Percentiles rank a stretch among this genome's conserved stretches.
These are phyloP conservation scores for Martiniozyma asiatica DNA, from an alignment of 1,139 yeast species.

Conservation along the genomic window DNA sequence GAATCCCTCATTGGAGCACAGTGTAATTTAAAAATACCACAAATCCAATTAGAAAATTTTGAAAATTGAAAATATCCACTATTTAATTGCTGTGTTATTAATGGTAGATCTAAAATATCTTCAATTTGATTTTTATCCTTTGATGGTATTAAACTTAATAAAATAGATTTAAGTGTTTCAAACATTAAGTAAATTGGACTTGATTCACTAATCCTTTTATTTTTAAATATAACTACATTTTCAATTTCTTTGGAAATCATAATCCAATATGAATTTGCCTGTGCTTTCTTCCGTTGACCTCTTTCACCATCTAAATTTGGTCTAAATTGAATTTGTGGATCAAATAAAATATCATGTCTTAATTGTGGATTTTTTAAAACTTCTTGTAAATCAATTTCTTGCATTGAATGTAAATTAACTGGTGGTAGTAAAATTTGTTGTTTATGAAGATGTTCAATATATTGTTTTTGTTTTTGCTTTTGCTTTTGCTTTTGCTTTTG, in stretches of 20 bases:
- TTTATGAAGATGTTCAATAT: background rate
- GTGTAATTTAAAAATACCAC: constrained; percentile 61
- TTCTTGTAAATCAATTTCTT: constrained; percentile 81
- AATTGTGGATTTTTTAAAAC: constrained; percentile 85
- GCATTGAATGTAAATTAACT: constrained; percentile 68
- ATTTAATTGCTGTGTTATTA: constrained; percentile 63
- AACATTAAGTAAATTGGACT: constrained; percentile 46
- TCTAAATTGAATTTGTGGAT: constrained; percentile 84
- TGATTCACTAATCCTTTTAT: constrained; percentile 23
- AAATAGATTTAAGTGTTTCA: constrained; percentile 64
- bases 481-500: constrained; percentile 6
- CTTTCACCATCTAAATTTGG: constrained; percentile 89
- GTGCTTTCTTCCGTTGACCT: constrained; percentile 63
- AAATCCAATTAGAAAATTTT: constrained; percentile 58
- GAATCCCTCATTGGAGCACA: constrained; percentile 95
- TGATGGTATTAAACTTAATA: constrained; percentile 64
- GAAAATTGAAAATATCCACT: constrained; percentile 61
- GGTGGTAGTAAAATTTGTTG: constrained; percentile 47
- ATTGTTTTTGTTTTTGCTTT: constrained; percentile 5
- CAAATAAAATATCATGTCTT: constrained; percentile 86
- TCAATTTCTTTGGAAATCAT: constrained; percentile 54
- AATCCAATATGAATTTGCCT: constrained; percentile 76
- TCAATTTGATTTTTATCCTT: constrained; percentile 61
- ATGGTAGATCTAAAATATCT: constrained; percentile 67
- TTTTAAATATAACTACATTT: constrained; percentile 5